Evolutionary conservation across 2,329 filamentous ascomycete genomes (phyloP), one percentile per base, ranked within the genome.

Genomic region (Coniosporium tulheliwenetii): DNA sequence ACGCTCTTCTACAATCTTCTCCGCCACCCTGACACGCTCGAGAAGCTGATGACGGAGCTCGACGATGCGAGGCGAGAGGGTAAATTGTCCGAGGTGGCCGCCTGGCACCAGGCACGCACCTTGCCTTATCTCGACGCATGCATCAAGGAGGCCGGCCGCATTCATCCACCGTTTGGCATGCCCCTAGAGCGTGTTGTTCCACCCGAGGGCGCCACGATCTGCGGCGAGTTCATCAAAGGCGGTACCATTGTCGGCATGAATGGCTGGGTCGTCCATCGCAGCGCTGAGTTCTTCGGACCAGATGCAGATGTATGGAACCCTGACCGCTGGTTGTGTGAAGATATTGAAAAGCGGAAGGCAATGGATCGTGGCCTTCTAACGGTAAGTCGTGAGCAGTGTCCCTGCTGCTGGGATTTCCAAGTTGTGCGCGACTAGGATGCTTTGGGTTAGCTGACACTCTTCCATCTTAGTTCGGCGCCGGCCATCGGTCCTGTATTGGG

Each of bases 1-100:
- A 52, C 56, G 2, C 53, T 62, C 39, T 50, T 64, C 39, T 63
- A 62, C 48, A 54, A 56, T 42, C 50, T 63, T 14, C 45, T 55
- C n/a, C 55, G 54, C 39, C 54, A 60, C 39, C 53, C 53, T 1
- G 33, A 47, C 7, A 48, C 46, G 34, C 53, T 55, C 42, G 37
- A 45, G 2, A 53, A 46, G 35, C 50, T 64, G 10, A 41, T 60
- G 10, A 41, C 53, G 5, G 61, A 63, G 47, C 52, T 64, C 40
- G 53, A 61, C 33, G 41, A 39, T 2, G 55, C 56, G 8, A 44
- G 46, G 5, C 41, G 13, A n/a, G 41, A 42, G 14, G 53, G 47
- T 15, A 48, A 43, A 8, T 38, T 55, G 19, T 46, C 43, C 26
- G 15, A 51, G 33, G 43, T 48, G 10, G 31, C 57, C 2, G 48